phyloP scores from a whole-genome alignment of 2,329 filamentous ascomycete genomes.

The Arachnomyces sp. region DNA sequence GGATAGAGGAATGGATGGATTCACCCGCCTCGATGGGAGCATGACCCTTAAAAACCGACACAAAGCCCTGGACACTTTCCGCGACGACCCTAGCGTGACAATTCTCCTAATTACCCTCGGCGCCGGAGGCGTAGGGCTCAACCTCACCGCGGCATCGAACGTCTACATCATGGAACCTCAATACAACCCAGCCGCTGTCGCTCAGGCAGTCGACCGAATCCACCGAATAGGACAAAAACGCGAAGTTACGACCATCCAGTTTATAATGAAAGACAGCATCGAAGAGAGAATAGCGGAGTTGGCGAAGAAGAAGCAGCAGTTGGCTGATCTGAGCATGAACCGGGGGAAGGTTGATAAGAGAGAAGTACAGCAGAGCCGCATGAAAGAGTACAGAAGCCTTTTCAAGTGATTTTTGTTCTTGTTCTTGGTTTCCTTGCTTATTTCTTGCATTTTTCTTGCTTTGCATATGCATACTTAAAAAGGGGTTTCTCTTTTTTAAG shows the following conservation, averaged over 20 bases:
- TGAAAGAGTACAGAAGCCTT: constrained; percentile 53
- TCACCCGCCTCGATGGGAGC: constrained; percentile 78
- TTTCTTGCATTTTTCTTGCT: not conserved
- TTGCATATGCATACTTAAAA: not conserved
- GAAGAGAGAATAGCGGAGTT: constrained; percentile 88
- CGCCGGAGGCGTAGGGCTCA: constrained; percentile 84
- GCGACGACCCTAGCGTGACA: constrained; percentile 59
- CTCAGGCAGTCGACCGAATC: constrained; percentile 88
- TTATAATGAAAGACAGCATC: constrained; percentile 83
- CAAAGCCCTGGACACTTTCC: constrained; percentile 67
- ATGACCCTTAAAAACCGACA: constrained; percentile 71
- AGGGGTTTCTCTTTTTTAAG: not conserved
- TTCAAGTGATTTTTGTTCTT: constrained; percentile 35
- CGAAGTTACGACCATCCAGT: constrained; percentile 77
- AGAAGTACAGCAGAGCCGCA: constrained; percentile 56
- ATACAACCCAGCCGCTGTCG: constrained; percentile 91
- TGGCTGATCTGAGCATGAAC: constrained; percentile 82
- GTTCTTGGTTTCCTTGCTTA: not conserved
- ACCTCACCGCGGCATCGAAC: constrained; percentile 73
- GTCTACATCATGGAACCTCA: constrained; percentile 98
- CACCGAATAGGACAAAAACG: constrained; percentile 84
- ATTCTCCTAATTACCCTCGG: constrained; percentile 88
- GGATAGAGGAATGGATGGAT: constrained; percentile 45
- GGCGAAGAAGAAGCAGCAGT: constrained; percentile 84
- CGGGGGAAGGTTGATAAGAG: constrained; percentile 50